These are phyloP conservation scores for Aspergillus tubingensis DNA, from an alignment of 2,329 filamentous ascomycete genomes.

Conservation along the genomic window DNA sequence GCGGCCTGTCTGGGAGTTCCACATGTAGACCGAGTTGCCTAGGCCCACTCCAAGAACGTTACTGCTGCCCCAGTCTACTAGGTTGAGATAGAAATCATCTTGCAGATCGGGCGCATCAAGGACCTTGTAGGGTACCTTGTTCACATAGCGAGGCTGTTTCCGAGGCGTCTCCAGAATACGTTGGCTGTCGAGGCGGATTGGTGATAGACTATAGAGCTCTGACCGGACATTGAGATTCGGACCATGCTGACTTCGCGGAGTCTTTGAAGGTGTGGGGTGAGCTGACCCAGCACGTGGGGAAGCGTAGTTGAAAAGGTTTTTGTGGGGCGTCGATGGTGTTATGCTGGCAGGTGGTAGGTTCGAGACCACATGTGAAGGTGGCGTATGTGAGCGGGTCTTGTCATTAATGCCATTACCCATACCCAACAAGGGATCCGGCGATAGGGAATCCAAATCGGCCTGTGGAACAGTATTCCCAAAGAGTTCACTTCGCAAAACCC, in stretches of 20 bases:
- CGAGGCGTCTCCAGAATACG: conserved; percentile 88
- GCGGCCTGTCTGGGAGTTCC: conserved; percentile 88
- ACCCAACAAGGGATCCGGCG: conserved; percentile 55
- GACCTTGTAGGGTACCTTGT: conserved; percentile 97
- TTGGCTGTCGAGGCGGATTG: conserved; percentile 89
- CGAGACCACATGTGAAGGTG: conserved; percentile 67
- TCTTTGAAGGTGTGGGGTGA: conserved; percentile 86
- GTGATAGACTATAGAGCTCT: conserved; percentile 93
- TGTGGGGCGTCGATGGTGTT: conserved; percentile 93
- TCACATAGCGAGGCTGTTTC: conserved; percentile 84
- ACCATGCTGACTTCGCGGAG: conserved; percentile 82
- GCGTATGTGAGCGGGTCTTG: conserved; percentile 75
- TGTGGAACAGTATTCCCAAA: conserved; percentile 91
- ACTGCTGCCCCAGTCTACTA: conserved; percentile 96
- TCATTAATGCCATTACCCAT: conserved; percentile 58
- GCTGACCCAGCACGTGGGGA: conserved; percentile 72
- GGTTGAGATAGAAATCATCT: conserved; percentile 95
- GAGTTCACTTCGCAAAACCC: conserved; percentile 82
- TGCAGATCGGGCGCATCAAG: conserved; percentile 93
- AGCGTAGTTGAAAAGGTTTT: conserved; percentile 93
- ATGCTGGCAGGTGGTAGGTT: conserved; percentile 70
- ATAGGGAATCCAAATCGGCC: conserved; percentile 64
- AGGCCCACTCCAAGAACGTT: conserved; percentile 92
- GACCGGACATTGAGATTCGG: conserved; percentile 86
- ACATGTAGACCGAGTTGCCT: conserved; percentile 94